Evolutionary conservation across 257 asterid genomes (phyloP).

Genomic region (Asclepias syriaca): DNA sequence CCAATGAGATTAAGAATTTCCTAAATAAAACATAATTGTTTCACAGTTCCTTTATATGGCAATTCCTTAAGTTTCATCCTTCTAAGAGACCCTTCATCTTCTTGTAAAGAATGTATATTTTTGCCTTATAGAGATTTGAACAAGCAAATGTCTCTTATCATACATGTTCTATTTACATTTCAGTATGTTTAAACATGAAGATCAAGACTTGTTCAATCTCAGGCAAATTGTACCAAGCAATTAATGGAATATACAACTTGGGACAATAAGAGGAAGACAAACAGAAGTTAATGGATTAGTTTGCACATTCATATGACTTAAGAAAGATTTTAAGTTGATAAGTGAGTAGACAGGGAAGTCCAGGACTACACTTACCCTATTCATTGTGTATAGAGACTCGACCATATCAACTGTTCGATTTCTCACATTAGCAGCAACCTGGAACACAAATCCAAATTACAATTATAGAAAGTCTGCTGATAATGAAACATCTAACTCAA

Average conservation of each 20-base stretch:
- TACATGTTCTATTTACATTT: neutral
- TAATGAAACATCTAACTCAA: neutral
- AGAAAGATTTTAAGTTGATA: neutral
- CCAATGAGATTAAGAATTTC: neutral
- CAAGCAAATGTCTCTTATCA: neutral
- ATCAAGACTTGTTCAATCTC: neutral
- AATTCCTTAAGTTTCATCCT: neutral
- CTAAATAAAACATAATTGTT: neutral
- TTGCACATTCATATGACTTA: neutral
- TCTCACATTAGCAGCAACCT: slow-evolving; percentile 69
- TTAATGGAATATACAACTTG: neutral
- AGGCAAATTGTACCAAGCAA: neutral
- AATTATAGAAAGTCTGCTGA: neutral
- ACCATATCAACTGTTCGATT: slow-evolving; percentile 74
- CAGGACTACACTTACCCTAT: slow-evolving; percentile 19
- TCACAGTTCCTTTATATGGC: neutral
- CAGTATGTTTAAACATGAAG: neutral
- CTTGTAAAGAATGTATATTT: neutral
- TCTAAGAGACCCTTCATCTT: neutral
- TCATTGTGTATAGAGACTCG: slow-evolving; percentile 72
- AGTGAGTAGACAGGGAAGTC: neutral
- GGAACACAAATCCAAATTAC: slow-evolving; percentile 13
- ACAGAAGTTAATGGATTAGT: neutral
- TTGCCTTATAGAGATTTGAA: no score
- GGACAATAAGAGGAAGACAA: neutral